Conservation (phyloP, 2,329 filamentous ascomycete genomes). For the Neonectria ditissima region DNA sequence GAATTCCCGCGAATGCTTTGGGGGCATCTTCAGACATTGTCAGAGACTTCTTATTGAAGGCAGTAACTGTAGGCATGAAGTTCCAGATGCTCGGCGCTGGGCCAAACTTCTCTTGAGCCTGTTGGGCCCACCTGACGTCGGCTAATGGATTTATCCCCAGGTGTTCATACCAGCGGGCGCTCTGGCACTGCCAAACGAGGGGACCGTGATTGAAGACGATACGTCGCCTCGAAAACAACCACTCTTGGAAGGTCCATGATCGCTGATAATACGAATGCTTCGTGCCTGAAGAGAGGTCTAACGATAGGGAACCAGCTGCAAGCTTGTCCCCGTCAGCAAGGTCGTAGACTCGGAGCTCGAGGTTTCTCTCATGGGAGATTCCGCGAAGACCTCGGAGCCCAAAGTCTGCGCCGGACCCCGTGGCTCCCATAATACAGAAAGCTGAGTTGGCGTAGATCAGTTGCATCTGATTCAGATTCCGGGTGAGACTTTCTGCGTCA, state of each 20-base stretch:
- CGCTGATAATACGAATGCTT: slow-evolving; percentile 29
- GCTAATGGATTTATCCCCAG: slow-evolving; percentile 1
- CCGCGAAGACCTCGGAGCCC: slow-evolving; percentile 21
- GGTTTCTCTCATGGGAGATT: slow-evolving; percentile 16
- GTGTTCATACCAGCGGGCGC: slow-evolving; percentile 22
- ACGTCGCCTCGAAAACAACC: slow-evolving; percentile 23
- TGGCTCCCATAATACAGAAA: slow-evolving; percentile 23
- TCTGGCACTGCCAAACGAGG: slow-evolving; percentile 26
- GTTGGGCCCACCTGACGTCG: slow-evolving; percentile 7
- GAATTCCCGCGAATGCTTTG: slow-evolving; percentile 25
- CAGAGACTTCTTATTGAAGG: slow-evolving; percentile 25
- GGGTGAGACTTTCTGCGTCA: slow-evolving; percentile 13
- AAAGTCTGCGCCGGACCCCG: slow-evolving; percentile 27
- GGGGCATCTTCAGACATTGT: slow-evolving; percentile 28
- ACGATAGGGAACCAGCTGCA: background rate
- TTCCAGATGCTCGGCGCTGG: slow-evolving; percentile 28
- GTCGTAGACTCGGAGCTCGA: slow-evolving; percentile 19
- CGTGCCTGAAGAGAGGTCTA: slow-evolving; percentile 12
- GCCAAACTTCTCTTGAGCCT: slow-evolving; percentile 5
- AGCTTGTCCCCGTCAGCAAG: slow-evolving; percentile 23
- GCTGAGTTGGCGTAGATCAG: slow-evolving; percentile 25
- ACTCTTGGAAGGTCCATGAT: slow-evolving; percentile 31
- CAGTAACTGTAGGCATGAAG: slow-evolving; percentile 20
- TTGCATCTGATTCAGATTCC: slow-evolving; percentile 31
- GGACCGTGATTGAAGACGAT: slow-evolving; percentile 18